Evolutionary conservation across 1,284 basidiomycete genomes (phyloP).

Genomic region (Fomitopsis pinicola): DNA sequence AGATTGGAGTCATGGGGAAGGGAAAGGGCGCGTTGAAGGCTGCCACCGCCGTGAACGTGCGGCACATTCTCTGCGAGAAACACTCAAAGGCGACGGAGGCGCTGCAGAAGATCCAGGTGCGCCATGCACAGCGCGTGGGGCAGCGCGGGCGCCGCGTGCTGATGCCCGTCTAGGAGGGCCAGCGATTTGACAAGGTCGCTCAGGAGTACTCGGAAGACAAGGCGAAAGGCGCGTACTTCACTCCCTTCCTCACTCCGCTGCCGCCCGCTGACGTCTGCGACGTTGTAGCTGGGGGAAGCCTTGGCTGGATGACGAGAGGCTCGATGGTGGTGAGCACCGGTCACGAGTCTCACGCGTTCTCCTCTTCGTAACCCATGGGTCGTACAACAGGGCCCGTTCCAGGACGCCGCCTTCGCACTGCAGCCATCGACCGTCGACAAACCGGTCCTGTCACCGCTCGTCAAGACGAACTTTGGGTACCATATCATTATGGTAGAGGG

Average conservation of each 20-base stretch:
- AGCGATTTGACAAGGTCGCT: constrained; percentile 80
- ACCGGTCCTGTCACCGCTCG: constrained; percentile 62
- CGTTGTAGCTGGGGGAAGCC: constrained; percentile 66
- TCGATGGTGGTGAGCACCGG: constrained; percentile 61
- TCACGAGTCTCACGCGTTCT: constrained; percentile 23
- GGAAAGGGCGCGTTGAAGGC: constrained; percentile 59
- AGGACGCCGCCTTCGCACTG: constrained; percentile 78
- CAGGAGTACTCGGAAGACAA: constrained; percentile 87
- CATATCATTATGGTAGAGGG: constrained; percentile 88
- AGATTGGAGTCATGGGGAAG: constrained; percentile 23
- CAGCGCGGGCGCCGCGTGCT: background rate
- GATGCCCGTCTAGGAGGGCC: constrained; percentile 51
- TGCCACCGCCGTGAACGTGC: constrained; percentile 77
- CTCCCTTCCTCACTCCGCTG: background rate
- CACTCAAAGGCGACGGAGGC: constrained; percentile 75
- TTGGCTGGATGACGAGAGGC: constrained; percentile 81
- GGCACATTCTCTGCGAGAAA: constrained; percentile 74
- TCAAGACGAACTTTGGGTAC: constrained; percentile 82
- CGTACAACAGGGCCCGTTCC: constrained; percentile 56
- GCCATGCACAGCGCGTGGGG: constrained; percentile 32
- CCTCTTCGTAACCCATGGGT: background rate
- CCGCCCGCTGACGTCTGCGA: background rate
- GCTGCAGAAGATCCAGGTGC: constrained; percentile 69
- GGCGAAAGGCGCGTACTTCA: constrained; percentile 58
- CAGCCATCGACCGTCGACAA: constrained; percentile 76